Evolutionary conservation across 129 eudicot species (phyloP).

Genomic region (Flaveria sonorensis): DNA sequence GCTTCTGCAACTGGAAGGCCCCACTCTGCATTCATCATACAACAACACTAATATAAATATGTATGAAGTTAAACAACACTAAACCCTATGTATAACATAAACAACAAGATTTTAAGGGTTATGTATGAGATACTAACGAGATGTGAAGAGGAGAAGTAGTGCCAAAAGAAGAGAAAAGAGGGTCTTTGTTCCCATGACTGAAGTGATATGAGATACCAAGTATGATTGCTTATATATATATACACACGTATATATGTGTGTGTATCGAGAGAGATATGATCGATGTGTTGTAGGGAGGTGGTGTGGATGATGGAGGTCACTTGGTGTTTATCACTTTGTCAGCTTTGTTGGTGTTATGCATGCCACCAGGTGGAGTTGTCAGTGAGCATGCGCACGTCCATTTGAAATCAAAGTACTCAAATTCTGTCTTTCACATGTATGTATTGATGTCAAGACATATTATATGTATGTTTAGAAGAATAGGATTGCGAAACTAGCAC

Average conservation of each 20-base stretch:
- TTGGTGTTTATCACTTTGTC: background rate
- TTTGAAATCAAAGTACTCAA: too few relatives aligned
- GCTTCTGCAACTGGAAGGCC: conserved; percentile 40
- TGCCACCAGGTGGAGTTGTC: conserved; percentile 2
- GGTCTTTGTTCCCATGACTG: conserved; percentile 34
- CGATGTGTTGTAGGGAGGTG: background rate
- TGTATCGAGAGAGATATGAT: background rate
- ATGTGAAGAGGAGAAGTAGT: conserved; percentile 23
- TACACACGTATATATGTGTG: background rate
- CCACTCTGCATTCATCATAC: conserved; percentile 22
- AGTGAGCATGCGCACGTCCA: background rate
- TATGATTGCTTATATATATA: background rate
- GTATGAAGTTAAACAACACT: background rate
- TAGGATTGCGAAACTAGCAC: too few relatives aligned
- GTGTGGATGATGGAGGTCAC: background rate
- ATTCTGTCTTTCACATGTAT: too few relatives aligned
- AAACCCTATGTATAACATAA: background rate
- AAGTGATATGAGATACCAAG: background rate
- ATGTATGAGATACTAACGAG: conserved; percentile 15
- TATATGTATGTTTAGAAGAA: too few relatives aligned
- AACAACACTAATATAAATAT: background rate
- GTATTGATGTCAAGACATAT: too few relatives aligned
- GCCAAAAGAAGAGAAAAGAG: conserved; percentile 19
- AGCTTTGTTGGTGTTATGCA: background rate
- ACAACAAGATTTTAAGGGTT: background rate